Conservation (phyloP, 441 rosid species). For the Populus hybrid region DNA sequence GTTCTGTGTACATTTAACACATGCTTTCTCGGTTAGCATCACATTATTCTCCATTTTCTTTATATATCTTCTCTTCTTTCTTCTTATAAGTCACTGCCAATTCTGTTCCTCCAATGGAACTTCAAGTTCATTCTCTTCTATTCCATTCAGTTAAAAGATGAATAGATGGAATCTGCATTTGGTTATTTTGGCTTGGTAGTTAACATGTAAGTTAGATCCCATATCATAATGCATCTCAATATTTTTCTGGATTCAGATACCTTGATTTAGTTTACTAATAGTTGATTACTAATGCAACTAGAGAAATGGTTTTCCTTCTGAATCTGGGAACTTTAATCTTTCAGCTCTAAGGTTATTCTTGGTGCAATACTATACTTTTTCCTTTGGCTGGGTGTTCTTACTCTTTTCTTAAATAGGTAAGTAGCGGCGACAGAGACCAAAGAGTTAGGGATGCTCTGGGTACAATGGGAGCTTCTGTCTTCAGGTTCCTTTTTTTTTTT, state of each 20-base stretch:
- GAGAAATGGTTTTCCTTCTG: not conserved
- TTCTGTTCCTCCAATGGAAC: not conserved
- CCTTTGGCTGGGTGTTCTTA: conserved; percentile 9
- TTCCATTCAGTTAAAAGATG: not conserved
- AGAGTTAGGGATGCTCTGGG: conserved; percentile 77
- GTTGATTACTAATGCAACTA: not conserved
- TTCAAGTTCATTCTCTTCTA: not conserved
- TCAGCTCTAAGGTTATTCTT: not conserved
- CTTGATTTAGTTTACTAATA: not conserved
- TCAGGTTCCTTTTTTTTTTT: conserved; percentile 53
- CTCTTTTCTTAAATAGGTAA: conserved; percentile 47
- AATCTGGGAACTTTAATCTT: not conserved
- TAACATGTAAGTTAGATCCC: not conserved
- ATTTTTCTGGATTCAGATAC: not conserved
- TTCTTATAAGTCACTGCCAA: not conserved
- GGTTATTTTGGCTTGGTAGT: too few relatives aligned
- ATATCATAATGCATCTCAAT: not conserved
- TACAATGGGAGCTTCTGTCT: conserved; percentile 99
- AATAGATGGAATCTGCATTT: too few relatives aligned
- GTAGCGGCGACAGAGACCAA: conserved; percentile 69
- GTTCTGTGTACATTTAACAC: conserved; percentile 98
- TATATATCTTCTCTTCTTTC: not conserved
- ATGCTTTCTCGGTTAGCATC: conserved; percentile 80
- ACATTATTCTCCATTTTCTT: not conserved
- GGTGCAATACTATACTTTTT: not conserved